phyloP scores from a whole-genome alignment of 2,329 filamentous ascomycete genomes.

The Pyrenophora seminiperda region DNA sequence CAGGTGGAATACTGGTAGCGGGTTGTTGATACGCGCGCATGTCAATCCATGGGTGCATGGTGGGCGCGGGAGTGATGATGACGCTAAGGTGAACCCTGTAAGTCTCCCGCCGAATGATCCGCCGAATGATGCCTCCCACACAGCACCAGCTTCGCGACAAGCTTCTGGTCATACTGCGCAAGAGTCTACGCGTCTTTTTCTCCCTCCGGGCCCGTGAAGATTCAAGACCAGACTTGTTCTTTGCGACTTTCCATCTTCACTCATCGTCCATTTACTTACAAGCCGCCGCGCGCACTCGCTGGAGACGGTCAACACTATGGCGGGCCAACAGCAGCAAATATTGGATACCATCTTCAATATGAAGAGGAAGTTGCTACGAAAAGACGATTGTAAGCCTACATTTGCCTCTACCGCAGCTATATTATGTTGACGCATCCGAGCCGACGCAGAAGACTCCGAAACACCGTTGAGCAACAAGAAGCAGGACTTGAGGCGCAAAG shows the following conservation, averaged over 20 bases:
- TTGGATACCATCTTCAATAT: slow-evolving; percentile 49
- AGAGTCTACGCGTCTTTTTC: slow-evolving; percentile 4
- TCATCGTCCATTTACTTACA: slow-evolving; percentile 7
- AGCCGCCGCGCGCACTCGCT: slow-evolving; percentile 24
- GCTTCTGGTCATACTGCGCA: not conserved
- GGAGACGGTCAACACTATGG: slow-evolving; percentile 38
- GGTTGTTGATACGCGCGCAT: slow-evolving; percentile 7
- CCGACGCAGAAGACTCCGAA: slow-evolving; percentile 77
- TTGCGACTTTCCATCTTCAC: not conserved
- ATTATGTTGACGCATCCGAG: slow-evolving; percentile 52
- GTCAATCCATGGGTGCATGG: slow-evolving; percentile 11
- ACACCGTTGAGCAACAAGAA: slow-evolving; percentile 74
- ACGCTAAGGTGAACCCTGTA: slow-evolving; percentile 11
- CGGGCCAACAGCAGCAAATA: slow-evolving; percentile 49
- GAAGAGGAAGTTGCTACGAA: slow-evolving; percentile 45
- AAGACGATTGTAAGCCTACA: slow-evolving; percentile 40
- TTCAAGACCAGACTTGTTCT: not conserved
- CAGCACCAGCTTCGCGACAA: slow-evolving; percentile 12
- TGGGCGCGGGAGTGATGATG: slow-evolving; percentile 3
- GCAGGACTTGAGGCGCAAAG: slow-evolving; percentile 77
- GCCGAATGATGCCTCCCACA: slow-evolving; percentile 6
- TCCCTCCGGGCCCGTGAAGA: not conserved
- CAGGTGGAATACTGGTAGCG: not conserved
- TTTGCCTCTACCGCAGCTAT: not conserved
- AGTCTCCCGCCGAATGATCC: not conserved